These are phyloP conservation scores for Candida broadrunensis DNA, from an alignment of 805 yeast genomes.

Conservation along the genomic window DNA sequence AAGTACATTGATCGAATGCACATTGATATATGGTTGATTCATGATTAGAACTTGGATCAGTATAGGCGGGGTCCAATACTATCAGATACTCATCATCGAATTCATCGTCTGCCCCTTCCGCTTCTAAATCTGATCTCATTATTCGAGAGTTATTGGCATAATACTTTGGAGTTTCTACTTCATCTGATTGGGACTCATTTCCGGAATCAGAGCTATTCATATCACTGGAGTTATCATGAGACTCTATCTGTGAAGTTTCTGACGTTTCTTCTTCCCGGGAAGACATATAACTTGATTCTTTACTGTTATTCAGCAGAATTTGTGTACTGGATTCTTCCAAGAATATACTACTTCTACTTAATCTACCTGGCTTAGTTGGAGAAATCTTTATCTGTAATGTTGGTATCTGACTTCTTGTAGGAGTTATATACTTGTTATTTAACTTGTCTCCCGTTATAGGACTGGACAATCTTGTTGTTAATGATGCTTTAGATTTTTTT, in stretches of 20 bases:
- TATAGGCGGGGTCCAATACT: constrained; percentile 8
- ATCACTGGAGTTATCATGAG: neutral
- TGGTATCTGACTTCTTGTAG: constrained; percentile 1
- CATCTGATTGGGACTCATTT: neutral
- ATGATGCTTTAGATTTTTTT: constrained; percentile 13
- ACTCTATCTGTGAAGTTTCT: neutral
- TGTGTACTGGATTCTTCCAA: neutral
- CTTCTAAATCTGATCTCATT: neutral
- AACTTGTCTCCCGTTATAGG: neutral
- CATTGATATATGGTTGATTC: constrained; percentile 16
- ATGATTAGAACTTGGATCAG: neutral
- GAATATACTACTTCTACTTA: neutral
- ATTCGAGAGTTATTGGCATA: neutral
- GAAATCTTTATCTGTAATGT: neutral
- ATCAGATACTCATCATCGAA: constrained; percentile 27
- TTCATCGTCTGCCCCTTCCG: constrained; percentile 1
- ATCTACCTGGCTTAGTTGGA: neutral
- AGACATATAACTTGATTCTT: neutral
- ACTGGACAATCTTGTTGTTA: neutral
- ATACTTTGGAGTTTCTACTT: neutral
- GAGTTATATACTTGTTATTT: constrained; percentile 5
- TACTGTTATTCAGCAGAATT: neutral
- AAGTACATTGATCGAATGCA: constrained; percentile 21
- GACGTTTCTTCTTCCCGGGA: neutral
- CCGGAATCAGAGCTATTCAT: neutral